Evolutionary conservation across 495 filamentous ascomycete species (phyloP).

Genomic region (Sporormia fimetaria): DNA sequence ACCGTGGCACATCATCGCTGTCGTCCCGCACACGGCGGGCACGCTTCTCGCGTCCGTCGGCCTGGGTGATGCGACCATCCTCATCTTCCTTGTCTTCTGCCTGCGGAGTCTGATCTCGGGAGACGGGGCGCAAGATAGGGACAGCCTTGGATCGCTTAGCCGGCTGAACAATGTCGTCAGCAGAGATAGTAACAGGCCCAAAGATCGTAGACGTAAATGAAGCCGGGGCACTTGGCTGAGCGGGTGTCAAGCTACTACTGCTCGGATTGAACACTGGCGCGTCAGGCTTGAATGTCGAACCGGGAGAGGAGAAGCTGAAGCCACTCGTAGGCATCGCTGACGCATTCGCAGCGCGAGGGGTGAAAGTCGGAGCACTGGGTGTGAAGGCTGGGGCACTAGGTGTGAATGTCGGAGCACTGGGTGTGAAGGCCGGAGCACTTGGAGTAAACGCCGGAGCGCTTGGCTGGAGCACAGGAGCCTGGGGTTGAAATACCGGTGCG

Average conservation of each 20-base stretch:
- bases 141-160: constrained; percentile 66
- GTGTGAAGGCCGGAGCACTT: constrained; percentile 39
- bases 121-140: constrained; percentile 61
- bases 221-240: constrained; percentile 7
- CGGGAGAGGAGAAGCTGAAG: constrained; percentile 62
- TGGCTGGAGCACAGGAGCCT: constrained; percentile 20
- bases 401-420: constrained; percentile 53
- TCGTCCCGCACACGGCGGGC: constrained; percentile 48
- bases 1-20: constrained; percentile 56
- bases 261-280: constrained; percentile 67
- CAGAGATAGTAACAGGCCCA: constrained; percentile 52
- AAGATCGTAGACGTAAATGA: constrained; percentile 50
- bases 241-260: background rate
- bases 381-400: constrained; percentile 37
- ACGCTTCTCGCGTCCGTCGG: constrained; percentile 58
- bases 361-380: constrained; percentile 11
- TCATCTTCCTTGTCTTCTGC: constrained; percentile 36
- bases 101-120: constrained; percentile 22
- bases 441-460: constrained; percentile 4
- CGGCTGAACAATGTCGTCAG: constrained; percentile 47
- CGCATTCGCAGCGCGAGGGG: constrained; percentile 12
- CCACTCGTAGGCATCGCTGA: constrained; percentile 36
- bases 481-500: constrained; percentile 20
- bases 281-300: constrained; percentile 65
- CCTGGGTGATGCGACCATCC: constrained; percentile 43